A percentile compares a stretch with the other conserved stretches of the same genome.
Conservation (phyloP, 1,139 yeast genomes). For the Geotrichum cucujoidarum region DNA sequence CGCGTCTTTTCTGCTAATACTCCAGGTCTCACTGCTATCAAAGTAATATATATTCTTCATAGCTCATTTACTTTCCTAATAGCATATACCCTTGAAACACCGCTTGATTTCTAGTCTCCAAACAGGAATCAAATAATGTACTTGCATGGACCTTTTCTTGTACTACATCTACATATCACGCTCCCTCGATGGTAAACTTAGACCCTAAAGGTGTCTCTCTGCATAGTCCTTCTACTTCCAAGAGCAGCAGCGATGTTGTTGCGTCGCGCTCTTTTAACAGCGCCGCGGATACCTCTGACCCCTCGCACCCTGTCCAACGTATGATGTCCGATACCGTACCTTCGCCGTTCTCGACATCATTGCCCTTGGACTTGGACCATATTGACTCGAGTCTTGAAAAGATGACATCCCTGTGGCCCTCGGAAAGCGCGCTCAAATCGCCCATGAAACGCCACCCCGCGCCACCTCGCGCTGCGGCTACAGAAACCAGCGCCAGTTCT, state of each 20-base stretch:
- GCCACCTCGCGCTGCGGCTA: neutral
- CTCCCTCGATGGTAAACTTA: conserved; percentile 1
- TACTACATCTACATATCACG: neutral
- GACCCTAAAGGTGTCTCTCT: neutral
- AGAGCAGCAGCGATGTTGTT: neutral
- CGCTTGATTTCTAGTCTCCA: neutral
- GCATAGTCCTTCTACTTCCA: too few relatives aligned
- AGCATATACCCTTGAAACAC: neutral
- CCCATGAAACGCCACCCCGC: neutral
- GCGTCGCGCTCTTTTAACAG: neutral
- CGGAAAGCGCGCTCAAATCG: neutral
- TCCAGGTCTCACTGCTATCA: neutral
- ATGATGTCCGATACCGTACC: neutral
- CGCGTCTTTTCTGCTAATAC: neutral
- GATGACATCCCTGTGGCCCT: neutral
- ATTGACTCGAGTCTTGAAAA: neutral
- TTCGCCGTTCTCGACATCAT: neutral
- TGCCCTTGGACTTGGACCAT: neutral
- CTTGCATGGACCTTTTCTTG: too few relatives aligned
- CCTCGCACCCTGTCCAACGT: neutral
- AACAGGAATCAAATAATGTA: conserved; percentile 1
- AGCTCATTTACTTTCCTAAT: conserved; percentile 1
- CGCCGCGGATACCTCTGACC: neutral
- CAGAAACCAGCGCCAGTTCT: conserved; percentile 21
- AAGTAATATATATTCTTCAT: neutral